A percentile compares a stretch with the other conserved stretches of the same genome.
Conservation (phyloP, 352 stramenopile species). For the Phytophthora syringae region DNA sequence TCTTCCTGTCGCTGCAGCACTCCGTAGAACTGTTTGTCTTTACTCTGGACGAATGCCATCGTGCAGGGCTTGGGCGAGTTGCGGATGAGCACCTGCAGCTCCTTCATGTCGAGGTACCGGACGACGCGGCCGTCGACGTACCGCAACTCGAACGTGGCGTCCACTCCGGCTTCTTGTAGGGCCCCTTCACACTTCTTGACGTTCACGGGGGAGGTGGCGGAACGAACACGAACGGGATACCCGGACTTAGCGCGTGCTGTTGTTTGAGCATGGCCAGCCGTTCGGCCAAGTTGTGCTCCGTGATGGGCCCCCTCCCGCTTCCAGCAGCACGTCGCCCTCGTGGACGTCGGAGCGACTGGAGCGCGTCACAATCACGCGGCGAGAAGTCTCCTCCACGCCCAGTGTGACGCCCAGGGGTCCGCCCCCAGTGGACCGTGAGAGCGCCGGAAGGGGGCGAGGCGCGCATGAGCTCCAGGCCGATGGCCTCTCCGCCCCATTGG, state of each 20-base stretch:
- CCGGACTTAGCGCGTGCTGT: slow-evolving; percentile 48
- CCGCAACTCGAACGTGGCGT: slow-evolving; percentile 67
- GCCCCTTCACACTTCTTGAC: slow-evolving; percentile 55
- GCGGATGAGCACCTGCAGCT: slow-evolving; percentile 69
- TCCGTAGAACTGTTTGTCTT: slow-evolving; percentile 54
- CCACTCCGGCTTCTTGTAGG: slow-evolving; percentile 59
- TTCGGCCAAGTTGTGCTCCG: slow-evolving; percentile 59
- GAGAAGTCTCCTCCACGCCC: slow-evolving; percentile 74
- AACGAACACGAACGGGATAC: slow-evolving; percentile 68
- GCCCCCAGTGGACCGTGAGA: slow-evolving; percentile 52
- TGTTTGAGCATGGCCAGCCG: slow-evolving; percentile 60
- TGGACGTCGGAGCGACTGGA: slow-evolving; percentile 59
- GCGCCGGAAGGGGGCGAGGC: slow-evolving; percentile 20
- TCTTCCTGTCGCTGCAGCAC: slow-evolving; percentile 41
- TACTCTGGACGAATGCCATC: slow-evolving; percentile 68
- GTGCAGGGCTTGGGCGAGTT: slow-evolving; percentile 59
- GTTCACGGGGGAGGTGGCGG: slow-evolving; percentile 56
- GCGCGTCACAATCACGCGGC: slow-evolving; percentile 69
- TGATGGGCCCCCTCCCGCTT: slow-evolving; percentile 48
- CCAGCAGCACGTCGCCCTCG: slow-evolving; percentile 63
- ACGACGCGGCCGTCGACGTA: slow-evolving; percentile 61
- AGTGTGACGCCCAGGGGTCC: slow-evolving; percentile 73
- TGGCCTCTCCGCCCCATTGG: slow-evolving; percentile 57
- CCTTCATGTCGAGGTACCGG: slow-evolving; percentile 67
- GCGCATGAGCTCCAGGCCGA: slow-evolving; percentile 67